phyloP scores from a whole-genome alignment of 169 alveolate species.

The Plasmodium gallinaceum region DNA sequence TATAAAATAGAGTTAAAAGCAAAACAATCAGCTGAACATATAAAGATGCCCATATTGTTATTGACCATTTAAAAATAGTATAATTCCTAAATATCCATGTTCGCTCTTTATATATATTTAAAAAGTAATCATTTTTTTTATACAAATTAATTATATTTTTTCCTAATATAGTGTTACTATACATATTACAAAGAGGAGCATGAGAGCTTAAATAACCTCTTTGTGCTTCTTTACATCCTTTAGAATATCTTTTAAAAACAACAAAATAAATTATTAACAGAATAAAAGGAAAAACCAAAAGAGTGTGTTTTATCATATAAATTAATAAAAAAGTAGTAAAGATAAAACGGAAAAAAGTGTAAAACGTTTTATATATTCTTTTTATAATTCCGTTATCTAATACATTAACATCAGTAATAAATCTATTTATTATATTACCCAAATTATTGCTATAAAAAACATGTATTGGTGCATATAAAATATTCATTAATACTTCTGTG shows the following conservation, averaged over 20 bases:
- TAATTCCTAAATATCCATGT: constrained; percentile 20
- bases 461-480: constrained; percentile 80
- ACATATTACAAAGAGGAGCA: constrained; percentile 80
- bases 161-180: constrained; percentile 80
- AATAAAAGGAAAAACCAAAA: constrained; percentile 38
- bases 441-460: constrained; percentile 78
- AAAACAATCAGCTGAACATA: constrained; percentile 38
- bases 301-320: constrained; percentile 50
- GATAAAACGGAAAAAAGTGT: constrained; percentile 60
- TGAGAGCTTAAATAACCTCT: constrained; percentile 78
- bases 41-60: constrained; percentile 70
- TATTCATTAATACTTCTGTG: constrained; percentile 73
- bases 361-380: constrained; percentile 75
- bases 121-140: constrained; percentile 21
- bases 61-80: constrained; percentile 36
- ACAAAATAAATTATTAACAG: constrained; percentile 31
- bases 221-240: constrained; percentile 83
- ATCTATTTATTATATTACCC: constrained; percentile 80
- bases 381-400: constrained; percentile 80
- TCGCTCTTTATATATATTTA: constrained; percentile 7
- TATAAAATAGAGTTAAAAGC: constrained; percentile 29
- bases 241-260: constrained; percentile 62
- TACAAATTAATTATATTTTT: constrained; percentile 76
- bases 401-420: constrained; percentile 79
- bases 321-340: constrained; percentile 66